Base-by-base conservation (phyloP, 768 basidiomycete species). In the Ramaria sp. region DNA sequence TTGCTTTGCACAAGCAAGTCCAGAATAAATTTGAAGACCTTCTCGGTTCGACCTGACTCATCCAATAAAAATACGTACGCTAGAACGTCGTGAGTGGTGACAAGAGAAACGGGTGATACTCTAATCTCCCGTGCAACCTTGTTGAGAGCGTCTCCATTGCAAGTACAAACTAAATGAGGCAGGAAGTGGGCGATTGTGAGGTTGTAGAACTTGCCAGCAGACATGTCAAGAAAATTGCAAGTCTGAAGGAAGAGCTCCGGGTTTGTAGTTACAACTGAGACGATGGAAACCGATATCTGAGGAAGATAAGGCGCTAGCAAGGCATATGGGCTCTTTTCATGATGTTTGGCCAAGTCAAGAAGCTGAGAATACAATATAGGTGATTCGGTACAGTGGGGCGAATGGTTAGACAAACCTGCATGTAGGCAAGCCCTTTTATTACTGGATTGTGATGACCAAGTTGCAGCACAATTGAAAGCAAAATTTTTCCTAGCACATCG, bases 261-360 rank as follows among this genome's bases (percentile, higher is more conserved):
- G 37, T 85, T 79, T 2, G 73, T 73, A 52, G 74, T 74, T 54
- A 86, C 74, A 19, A 79, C 78, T 19, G 73, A 70, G 22, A 87
- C 75, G 30, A 91, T 73, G 59, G 81, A 82, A 1, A 82, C 78
- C 1, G 84, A 81, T 41, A 94, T 75, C 37, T 78, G 73, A 31
- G 80, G 75, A 58, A 91, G 73, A 66, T 85, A 84, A 1, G 89
- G 91, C 7, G 78, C 76, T 13, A 90, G 66, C 45, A 93, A 73
- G 13, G 75, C 75, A 64, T 89, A 88, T 0, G 82, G 77, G 0
- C 73, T 69, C 65, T 86, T 86, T 33, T 79, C 75, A 61, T 82
- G 76, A 53, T 75, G 67, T 54, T 77, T 82, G 22, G 82, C 75
- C 17, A 89, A 64, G 0, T 73, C 72, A 13, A 77, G 66, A 24